Evolutionary conservation across 441 rosid species (phyloP).

Genomic region (Erodium trifolium): DNA sequence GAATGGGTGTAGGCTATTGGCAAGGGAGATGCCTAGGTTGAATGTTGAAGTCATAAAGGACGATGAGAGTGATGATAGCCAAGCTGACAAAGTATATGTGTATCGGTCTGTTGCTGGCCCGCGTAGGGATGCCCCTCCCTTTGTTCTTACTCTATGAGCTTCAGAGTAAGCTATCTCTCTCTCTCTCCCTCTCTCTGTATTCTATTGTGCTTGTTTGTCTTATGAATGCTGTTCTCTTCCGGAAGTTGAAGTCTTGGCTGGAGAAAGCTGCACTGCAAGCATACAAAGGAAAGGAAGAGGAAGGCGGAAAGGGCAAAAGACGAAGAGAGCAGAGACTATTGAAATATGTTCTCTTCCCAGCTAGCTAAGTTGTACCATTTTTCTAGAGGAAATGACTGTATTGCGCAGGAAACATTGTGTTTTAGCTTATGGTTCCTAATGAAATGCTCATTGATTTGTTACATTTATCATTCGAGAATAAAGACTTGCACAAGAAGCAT

Average conservation of each 20-base stretch:
- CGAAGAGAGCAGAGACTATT: background rate
- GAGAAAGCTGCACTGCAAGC: background rate
- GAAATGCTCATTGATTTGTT: background rate
- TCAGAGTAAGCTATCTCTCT: conserved; percentile 22
- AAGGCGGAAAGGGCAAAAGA: background rate
- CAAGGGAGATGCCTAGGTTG: conserved; percentile 53
- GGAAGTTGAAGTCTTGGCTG: too few species aligned
- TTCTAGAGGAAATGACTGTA: background rate
- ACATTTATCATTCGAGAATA: background rate
- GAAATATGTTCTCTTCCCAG: background rate
- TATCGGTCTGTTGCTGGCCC: conserved; percentile 64
- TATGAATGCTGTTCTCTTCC: too few species aligned
- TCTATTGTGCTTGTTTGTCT: background rate
- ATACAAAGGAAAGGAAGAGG: background rate
- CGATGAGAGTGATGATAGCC: conserved; percentile 42
- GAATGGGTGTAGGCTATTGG: conserved; percentile 43
- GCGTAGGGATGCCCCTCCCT: conserved; percentile 57
- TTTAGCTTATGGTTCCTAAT: background rate
- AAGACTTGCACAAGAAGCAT: background rate
- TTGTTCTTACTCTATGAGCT: conserved; percentile 43
- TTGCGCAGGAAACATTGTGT: background rate
- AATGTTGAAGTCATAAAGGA: conserved; percentile 72
- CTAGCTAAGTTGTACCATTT: background rate
- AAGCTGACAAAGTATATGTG: conserved; percentile 50
- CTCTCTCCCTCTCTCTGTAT: conserved; percentile 17